phyloP scores from a whole-genome alignment of 2,329 filamentous ascomycete genomes.

The Paecilomyces sp. region DNA sequence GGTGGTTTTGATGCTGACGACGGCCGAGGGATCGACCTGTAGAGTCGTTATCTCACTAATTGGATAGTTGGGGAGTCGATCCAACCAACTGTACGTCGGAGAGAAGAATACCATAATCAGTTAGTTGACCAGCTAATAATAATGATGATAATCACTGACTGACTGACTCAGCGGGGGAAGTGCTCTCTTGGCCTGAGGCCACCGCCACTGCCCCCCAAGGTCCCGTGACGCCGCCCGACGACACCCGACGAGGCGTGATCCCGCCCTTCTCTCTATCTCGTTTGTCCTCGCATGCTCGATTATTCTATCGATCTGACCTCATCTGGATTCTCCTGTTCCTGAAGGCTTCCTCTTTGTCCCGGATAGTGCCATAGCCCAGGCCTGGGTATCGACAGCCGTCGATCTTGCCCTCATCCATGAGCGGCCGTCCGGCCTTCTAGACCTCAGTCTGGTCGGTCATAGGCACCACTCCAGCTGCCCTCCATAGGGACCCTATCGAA shows the following conservation, averaged over 20 bases:
- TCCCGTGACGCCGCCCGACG: neutral
- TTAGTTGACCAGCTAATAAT: neutral
- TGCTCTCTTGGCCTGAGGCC: neutral
- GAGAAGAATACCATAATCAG: neutral
- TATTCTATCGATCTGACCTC: neutral
- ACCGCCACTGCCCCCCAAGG: neutral
- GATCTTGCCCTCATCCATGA: conserved; percentile 23
- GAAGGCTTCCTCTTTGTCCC: conserved; percentile 1
- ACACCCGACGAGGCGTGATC: neutral
- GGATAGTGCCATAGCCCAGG: conserved; percentile 7
- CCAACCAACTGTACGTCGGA: too few relatives aligned
- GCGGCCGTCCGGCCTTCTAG: conserved; percentile 17
- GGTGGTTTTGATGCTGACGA: neutral
- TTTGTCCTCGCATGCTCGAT: neutral
- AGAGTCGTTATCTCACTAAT: neutral
- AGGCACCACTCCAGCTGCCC: conserved; percentile 5
- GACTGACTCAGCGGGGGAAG: too few relatives aligned
- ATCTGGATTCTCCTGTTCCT: neutral
- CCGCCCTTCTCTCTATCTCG: neutral
- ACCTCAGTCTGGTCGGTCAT: conserved; percentile 27
- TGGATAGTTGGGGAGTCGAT: too few relatives aligned
- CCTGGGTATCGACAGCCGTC: conserved; percentile 11
- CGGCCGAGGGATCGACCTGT: neutral
- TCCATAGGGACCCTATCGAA: neutral
- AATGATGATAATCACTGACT: too few relatives aligned